Evolutionary conservation across 306 rosid species (phyloP).

Genomic region (Adenanthera pavonina): DNA sequence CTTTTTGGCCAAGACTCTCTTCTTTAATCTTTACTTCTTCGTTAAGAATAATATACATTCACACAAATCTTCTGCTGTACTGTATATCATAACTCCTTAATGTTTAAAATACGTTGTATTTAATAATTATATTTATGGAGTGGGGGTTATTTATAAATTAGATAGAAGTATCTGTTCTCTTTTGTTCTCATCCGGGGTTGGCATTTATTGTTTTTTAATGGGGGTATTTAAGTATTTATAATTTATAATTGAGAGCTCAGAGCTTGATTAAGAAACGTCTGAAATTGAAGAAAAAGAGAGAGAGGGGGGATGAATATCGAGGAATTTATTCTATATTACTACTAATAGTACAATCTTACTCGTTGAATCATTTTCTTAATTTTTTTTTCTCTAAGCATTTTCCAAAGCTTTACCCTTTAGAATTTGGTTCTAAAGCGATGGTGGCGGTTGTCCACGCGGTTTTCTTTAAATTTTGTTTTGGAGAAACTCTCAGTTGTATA

Average conservation of each 20-base stretch:
- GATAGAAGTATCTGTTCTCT: background rate
- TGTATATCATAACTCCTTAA: background rate
- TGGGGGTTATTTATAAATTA: background rate
- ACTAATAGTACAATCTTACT: background rate
- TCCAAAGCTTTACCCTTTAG: background rate
- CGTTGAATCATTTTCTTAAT: background rate
- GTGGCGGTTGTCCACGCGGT: background rate
- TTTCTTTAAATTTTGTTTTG: background rate
- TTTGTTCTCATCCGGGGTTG: slow-evolving; percentile 3
- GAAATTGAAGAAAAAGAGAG: background rate
- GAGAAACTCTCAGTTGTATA: background rate
- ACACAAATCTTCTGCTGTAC: background rate
- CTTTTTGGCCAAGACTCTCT: background rate
- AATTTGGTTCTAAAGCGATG: background rate
- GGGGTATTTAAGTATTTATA: background rate
- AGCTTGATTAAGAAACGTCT: background rate
- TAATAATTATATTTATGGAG: background rate
- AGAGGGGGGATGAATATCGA: too few relatives aligned
- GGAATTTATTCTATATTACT: too few relatives aligned
- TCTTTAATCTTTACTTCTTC: background rate
- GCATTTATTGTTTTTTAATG: background rate
- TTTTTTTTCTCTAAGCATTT: background rate
- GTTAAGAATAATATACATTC: background rate
- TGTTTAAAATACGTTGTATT: background rate
- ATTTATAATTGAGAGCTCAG: background rate